Evolutionary conservation across 768 basidiomycete species (phyloP), one percentile per base, ranked within the genome.

Genomic region (Neoboletus subvelutipes): DNA sequence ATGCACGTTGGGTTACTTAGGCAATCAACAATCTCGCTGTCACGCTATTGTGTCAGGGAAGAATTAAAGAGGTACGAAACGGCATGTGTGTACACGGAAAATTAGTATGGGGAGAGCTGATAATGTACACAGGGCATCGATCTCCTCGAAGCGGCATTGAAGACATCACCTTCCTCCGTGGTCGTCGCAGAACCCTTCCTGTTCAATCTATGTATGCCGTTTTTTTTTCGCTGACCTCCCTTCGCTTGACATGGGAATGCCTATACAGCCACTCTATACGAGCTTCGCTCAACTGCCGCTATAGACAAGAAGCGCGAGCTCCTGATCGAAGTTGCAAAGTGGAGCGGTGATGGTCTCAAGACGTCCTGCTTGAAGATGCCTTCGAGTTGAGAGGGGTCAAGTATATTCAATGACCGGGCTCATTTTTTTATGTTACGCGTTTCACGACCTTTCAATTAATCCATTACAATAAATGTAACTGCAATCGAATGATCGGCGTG

Each of bases 321-420:
- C 33, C 75, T 93, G 29, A 62, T 90, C 15, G 85, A 91, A 58
- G 89, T 90, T 0, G 86, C 90, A 15, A 88, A 88, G 67, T 92
- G 90, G 90, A 89, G 88, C 58, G 91, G 91, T 4, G 91, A 94
- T 70, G 92, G 91, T 1, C 70, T 93, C 64, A 85, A 80, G 62
- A 84, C 86, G 20, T 81, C 83, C 36, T 91, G 88, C 67, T 73
- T 93, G 64, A 93, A 93, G 73, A 83, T 92, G 83, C 86, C 89
- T 24, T 76, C 83, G 20, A 84, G 74, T 60, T 83, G 37, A 67
- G 70, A 50, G 37, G 24, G 1, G 29, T 29, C 29, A 29, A 29
- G 2, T 2, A 15, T 15, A n/a, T n/a, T n/a, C n/a, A n/a, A n/a
- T 5, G 15, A 5, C 34, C 34, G 4, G 4, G 0, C 2, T 18